These are phyloP conservation scores for Xanthoconium purpureum DNA, from an alignment of 768 basidiomycete species.

Conservation along the genomic window DNA sequence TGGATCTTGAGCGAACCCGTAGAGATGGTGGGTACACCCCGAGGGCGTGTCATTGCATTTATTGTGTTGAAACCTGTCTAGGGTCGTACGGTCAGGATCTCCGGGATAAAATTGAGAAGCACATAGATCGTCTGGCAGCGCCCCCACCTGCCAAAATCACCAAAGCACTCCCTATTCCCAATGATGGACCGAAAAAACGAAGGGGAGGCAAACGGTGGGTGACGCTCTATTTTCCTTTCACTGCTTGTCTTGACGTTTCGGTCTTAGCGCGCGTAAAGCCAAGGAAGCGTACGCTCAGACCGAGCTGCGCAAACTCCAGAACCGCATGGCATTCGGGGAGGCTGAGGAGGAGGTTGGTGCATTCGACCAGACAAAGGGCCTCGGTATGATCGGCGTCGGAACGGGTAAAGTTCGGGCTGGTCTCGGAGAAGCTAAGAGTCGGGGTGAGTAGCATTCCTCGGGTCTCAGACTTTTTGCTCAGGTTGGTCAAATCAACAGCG, in stretches of 20 bases:
- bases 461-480: not conserved
- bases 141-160: conserved; percentile 92
- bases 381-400: conserved; percentile 92
- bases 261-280: conserved; percentile 83
- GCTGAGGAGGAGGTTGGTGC: conserved; percentile 95
- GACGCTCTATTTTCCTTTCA: not conserved
- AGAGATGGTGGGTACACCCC: conserved; percentile 62
- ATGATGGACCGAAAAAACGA: conserved; percentile 93
- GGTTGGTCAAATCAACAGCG: conserved; percentile 45
- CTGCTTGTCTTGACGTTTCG: not conserved
- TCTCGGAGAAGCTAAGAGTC: conserved; percentile 83
- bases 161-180: conserved; percentile 91
- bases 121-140: conserved; percentile 86
- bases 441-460: conserved; percentile 54
- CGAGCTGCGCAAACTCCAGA: conserved; percentile 94
- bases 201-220: conserved; percentile 89
- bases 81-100: conserved; percentile 79
- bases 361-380: conserved; percentile 94
- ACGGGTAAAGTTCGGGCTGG: conserved; percentile 90
- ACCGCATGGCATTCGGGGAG: conserved; percentile 94
- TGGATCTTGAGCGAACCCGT: conserved; percentile 85
- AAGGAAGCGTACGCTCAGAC: conserved; percentile 98
- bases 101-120: conserved; percentile 87
- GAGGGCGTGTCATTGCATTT: not conserved
- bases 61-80: conserved; percentile 24